A percentile compares a stretch with the other conserved stretches of the same genome.
Evolutionary conservation across 495 filamentous ascomycete genomes (phyloP).

Genomic region (Pyronema omphalodes): DNA sequence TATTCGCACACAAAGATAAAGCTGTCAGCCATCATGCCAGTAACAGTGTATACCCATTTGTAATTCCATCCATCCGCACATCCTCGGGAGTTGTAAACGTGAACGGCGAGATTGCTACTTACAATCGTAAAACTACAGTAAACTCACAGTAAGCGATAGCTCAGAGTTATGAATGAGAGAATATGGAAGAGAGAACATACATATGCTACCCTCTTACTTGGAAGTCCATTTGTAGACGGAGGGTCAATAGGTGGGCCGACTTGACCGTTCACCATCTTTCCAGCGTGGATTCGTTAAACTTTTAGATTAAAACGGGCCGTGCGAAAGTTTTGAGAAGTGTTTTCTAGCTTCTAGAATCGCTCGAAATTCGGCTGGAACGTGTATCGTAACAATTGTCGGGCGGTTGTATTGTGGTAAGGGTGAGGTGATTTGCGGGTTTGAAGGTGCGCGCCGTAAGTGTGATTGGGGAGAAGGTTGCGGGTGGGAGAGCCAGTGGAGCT

Average conservation of each 20-base stretch:
- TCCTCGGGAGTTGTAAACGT: background rate
- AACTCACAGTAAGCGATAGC: constrained; percentile 6
- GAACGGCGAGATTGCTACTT: constrained; percentile 10
- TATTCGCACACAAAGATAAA: constrained; percentile 1
- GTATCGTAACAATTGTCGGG: background rate
- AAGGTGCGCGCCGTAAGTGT: background rate
- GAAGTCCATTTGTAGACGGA: constrained; percentile 19
- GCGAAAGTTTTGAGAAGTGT: background rate
- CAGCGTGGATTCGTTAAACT: background rate
- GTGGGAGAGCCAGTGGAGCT: background rate
- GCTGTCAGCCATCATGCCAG: background rate
- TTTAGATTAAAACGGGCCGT: background rate
- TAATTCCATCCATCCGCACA: background rate
- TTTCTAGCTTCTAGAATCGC: background rate
- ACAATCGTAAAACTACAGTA: constrained; percentile 23
- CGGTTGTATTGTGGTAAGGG: background rate
- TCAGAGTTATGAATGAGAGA: background rate
- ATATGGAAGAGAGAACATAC: constrained; percentile 9
- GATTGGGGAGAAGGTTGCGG: background rate
- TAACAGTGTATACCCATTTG: background rate
- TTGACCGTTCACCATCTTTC: background rate
- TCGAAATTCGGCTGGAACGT: background rate
- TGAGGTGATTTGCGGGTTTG: background rate
- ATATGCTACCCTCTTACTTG: constrained; percentile 23
- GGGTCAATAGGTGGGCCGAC: constrained; percentile 19